phyloP scores from a whole-genome alignment of 2,329 filamentous ascomycete genomes.

The Cordyceps militaris region DNA sequence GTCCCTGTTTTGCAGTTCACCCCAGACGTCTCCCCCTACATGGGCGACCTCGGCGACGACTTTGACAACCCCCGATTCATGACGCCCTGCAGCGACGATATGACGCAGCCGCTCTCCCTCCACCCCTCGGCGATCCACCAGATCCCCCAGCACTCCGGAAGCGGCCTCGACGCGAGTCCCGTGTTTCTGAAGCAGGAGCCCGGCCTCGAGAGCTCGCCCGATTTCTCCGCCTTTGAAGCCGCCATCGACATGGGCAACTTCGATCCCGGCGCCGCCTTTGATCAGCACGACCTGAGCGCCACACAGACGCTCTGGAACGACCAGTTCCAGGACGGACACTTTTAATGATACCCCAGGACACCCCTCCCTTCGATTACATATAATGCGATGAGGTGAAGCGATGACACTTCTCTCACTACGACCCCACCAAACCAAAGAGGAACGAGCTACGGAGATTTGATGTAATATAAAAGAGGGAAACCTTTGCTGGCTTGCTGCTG shows the following conservation, averaged over 20 bases:
- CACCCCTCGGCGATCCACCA: conserved; percentile 18
- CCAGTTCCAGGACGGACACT: conserved; percentile 24
- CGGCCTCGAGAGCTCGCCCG: conserved; percentile 25
- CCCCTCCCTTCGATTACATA: not conserved
- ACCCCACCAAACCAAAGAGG: conserved; percentile 4
- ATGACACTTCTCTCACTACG: conserved; percentile 5
- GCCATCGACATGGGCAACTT: conserved; percentile 34
- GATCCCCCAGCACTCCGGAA: conserved; percentile 12
- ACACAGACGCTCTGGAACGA: conserved; percentile 26
- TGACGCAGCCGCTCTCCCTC: conserved; percentile 22
- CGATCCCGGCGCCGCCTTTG: conserved; percentile 23
- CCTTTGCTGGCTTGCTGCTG: not conserved
- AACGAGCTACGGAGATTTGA: conserved; percentile 6
- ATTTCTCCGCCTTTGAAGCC: conserved; percentile 34
- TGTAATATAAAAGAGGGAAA: conserved; percentile 11
- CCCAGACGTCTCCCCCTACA: conserved; percentile 32
- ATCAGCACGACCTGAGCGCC: conserved; percentile 21
- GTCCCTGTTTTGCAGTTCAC: conserved; percentile 28
- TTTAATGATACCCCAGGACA: conserved; percentile 23
- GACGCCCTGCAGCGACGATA: conserved; percentile 50
- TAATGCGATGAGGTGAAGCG: conserved; percentile 8
- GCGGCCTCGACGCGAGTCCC: conserved; percentile 15
- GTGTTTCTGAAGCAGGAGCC: conserved; percentile 24
- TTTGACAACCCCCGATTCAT: conserved; percentile 35
- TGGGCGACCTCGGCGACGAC: conserved; percentile 29